Conservation (phyloP, 1,284 basidiomycete species). For the Ustilago cynodontis region DNA sequence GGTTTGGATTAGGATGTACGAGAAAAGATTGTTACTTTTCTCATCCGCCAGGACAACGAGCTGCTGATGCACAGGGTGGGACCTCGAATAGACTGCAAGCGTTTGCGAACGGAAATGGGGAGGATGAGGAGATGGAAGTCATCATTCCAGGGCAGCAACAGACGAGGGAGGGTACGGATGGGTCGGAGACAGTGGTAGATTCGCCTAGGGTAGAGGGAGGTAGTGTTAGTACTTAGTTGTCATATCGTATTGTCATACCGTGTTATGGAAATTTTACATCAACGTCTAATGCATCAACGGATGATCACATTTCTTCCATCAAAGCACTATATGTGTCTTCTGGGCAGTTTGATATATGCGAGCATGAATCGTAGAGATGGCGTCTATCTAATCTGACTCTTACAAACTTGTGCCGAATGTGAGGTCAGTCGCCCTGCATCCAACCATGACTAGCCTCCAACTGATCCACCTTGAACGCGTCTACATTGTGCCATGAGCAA, state of each 20-base stretch:
- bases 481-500: background rate
- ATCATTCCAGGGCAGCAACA: constrained; percentile 19
- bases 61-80: background rate
- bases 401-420: background rate
- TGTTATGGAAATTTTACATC: too few relatives aligned
- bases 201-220: background rate
- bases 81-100: constrained; percentile 21
- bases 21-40: constrained; percentile 38
- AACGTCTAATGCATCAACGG: too few relatives aligned
- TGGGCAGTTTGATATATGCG: too few relatives aligned
- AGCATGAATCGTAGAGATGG: too few relatives aligned
- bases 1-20: constrained; percentile 50
- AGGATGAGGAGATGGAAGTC: constrained; percentile 33
- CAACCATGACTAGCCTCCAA: background rate
- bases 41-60: constrained; percentile 27
- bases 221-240: too few relatives aligned
- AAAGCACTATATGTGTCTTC: too few relatives aligned
- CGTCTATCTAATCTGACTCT: too few relatives aligned
- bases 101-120: constrained; percentile 1
- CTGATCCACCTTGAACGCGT: background rate
- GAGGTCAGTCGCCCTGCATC: background rate
- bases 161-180: background rate
- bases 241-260: too few relatives aligned
- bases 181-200: background rate
- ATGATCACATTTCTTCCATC: too few relatives aligned